Base-by-base conservation (phyloP, 345 rosid species). In the Odontarrhena argentea region DNA sequence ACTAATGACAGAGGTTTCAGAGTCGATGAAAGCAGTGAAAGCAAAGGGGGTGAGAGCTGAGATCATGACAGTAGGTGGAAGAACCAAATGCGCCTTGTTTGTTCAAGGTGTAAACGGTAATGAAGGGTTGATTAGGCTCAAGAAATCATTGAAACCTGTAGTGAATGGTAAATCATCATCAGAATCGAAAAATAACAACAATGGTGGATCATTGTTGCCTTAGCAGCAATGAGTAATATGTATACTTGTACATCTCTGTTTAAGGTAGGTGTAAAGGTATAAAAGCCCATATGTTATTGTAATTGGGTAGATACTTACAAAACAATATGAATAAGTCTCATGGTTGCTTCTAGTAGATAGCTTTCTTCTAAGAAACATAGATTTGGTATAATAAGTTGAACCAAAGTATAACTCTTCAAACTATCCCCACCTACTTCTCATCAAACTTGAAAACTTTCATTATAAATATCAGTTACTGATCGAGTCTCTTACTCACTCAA, bases 61-160 rank as follows among this genome's bases (percentile, higher is more conserved):
- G 72, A 79, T 82, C 74, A 78, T 74, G 70, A 68, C 67, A 51
- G 43, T 82, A 6, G 85, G 88, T n/a, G 91, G 91, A 58, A 81
- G 95, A 80, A 74, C 68, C 30, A 76, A 77, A 60, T 75, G 75
- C 71, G 79, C 58, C 37, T 44, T 88, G 59, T 63, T 77, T 76
- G 70, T 86, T 26, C 69, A 78, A 73, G 89, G 83, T 10, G 50
- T 82, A 2, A 60, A 56, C 37, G 85, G 83, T 18, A 76, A 82
- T 43, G 82, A 79, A 76, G 79, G 74, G 63, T 57, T 77, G 55
- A 6, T 58, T 37, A 75, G 18, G 65, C 79, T 87, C 10, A 80
- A 63, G 70, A 80, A 62, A 41, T 73, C 77, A 51, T 55, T 84
- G 70, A 73, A 71, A 56, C 60, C 50, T 54, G 40, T 67, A 22